Base-by-base conservation (phyloP, 1,139 yeast genomes). In the Kodamaea ohmeri region DNA sequence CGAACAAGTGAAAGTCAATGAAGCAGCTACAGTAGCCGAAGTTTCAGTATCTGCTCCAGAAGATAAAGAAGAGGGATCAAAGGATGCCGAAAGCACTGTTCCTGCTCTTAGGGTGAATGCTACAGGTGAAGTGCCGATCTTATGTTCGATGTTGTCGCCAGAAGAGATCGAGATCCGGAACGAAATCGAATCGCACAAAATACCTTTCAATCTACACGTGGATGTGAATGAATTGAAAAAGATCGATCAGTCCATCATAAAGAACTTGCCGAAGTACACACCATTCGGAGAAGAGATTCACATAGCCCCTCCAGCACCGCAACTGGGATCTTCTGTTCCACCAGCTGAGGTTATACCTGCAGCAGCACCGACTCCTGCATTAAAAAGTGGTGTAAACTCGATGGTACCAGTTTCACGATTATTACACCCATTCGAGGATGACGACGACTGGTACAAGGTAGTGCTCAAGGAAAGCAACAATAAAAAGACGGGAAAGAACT, bases 401-500 rank as follows among this genome's bases (percentile, higher is more conserved):
- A 58, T 73, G 44, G 62, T 67, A 6, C 78, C 82, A 2, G 75
- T 83, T 6, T 82, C 90, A 0, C 75, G 84, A 39, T 63, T 85
- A 35, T 56, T 83, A 33, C 72, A 79, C 33, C 83, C 87, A 4
- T 61, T 67, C 41, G 85, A 80, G 35, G 81, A 78, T 32, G 84
- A 75, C 42, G 76, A 80, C 17, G 73, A 72, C 17, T 83, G 83
- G 78, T 73, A 71, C 48, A 83, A 82, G 51, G 55, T 84, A 18
- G 69, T 82, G 3, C 66, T 78, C 38, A 73, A 75, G 45, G 82
- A 77, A 39, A 63, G 60, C 35, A 48, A 18, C 46, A 35, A 30
- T 47, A 21, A 29, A 13, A 32, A 30, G 28, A 11, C 28, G 43
- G 50, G 44, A 28, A 12, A 31, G 19, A 21, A 21, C 15, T 29